A percentile compares a stretch with the other conserved stretches of the same genome.
These are phyloP conservation scores for Magnaporthiopsis incrustans DNA, from an alignment of 2,329 filamentous ascomycete genomes.

Conservation along the genomic window DNA sequence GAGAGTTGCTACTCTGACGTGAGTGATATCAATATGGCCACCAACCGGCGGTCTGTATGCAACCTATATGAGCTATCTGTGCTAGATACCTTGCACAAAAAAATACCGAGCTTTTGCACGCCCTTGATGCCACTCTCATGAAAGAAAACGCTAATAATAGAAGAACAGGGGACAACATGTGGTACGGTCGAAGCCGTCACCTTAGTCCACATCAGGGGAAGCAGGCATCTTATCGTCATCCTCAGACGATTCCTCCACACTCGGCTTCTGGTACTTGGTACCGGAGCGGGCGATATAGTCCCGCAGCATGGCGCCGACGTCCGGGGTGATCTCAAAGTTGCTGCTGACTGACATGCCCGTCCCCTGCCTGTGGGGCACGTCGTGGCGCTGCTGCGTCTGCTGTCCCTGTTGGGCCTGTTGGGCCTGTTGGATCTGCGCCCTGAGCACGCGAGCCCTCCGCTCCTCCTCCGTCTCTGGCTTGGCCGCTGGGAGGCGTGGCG, in stretches of 20 bases:
- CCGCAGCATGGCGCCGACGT: not conserved
- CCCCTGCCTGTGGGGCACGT: not conserved
- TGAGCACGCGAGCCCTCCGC: not conserved
- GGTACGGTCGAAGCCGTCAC: too few relatives aligned
- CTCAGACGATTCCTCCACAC: constrained; percentile 7
- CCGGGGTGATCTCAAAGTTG: constrained; percentile 1
- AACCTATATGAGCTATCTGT: not conserved
- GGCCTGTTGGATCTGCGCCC: constrained; percentile 1
- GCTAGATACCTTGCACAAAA: not conserved
- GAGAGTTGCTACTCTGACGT: too few relatives aligned
- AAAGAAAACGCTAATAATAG: not conserved
- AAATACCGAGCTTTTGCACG: not conserved
- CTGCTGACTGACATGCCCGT: not conserved
- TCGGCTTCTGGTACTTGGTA: constrained; percentile 3
- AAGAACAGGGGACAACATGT: not conserved
- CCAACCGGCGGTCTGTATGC: not conserved
- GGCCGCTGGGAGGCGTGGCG: not conserved
- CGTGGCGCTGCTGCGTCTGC: constrained; percentile 6
- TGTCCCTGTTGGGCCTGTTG: constrained; percentile 7
- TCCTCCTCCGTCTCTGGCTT: not conserved
- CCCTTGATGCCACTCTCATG: not conserved
- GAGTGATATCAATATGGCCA: too few relatives aligned
- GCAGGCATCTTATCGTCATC: constrained; percentile 2
- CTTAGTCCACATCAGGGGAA: constrained; percentile 7
- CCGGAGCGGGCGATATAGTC: not conserved